Evolutionary conservation across 441 rosid genomes (phyloP).

Genomic region (Gossypium davidsonii): DNA sequence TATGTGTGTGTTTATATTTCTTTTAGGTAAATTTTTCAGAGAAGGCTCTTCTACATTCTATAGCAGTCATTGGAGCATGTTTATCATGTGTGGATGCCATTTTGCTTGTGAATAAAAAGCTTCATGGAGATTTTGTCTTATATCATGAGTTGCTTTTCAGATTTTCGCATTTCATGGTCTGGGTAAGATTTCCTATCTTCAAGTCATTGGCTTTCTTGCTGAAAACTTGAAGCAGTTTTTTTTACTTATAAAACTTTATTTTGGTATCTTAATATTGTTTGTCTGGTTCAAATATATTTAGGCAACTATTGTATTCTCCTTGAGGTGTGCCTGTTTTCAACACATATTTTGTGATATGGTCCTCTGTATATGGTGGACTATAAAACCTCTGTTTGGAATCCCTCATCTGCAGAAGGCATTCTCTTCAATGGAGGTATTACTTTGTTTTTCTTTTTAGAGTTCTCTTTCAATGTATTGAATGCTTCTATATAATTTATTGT

Average conservation of each 20-base stretch:
- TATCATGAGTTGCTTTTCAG: conserved; percentile 52
- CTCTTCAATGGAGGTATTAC: conserved; percentile 41
- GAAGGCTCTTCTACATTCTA: conserved; percentile 38
- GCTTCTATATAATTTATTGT: conserved; percentile 9
- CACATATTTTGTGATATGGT: conserved; percentile 34
- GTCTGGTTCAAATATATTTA: conserved; percentile 26
- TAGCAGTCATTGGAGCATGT: conserved; percentile 59
- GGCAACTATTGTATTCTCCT: conserved; percentile 40
- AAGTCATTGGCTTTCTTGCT: conserved; percentile 5
- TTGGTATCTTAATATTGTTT: conserved; percentile 13
- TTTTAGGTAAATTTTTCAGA: conserved; percentile 41
- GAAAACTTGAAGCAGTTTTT: background rate
- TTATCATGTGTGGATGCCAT: conserved; percentile 52
- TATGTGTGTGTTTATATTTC: background rate
- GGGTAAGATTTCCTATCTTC: conserved; percentile 49
- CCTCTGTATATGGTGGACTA: conserved; percentile 72
- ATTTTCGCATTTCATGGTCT: conserved; percentile 47
- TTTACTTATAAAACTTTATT: background rate
- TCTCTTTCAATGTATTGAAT: background rate
- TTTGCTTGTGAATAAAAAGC: conserved; percentile 37
- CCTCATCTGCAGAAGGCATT: conserved; percentile 42
- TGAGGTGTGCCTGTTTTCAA: conserved; percentile 29
- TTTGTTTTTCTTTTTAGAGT: conserved; percentile 4
- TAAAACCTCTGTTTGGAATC: conserved; percentile 42
- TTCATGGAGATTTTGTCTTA: conserved; percentile 29